A percentile compares a stretch with the other conserved stretches of the same genome.
These are phyloP conservation scores for Alternaria sp. DNA, from an alignment of 2,329 filamentous ascomycete genomes.

Conservation along the genomic window DNA sequence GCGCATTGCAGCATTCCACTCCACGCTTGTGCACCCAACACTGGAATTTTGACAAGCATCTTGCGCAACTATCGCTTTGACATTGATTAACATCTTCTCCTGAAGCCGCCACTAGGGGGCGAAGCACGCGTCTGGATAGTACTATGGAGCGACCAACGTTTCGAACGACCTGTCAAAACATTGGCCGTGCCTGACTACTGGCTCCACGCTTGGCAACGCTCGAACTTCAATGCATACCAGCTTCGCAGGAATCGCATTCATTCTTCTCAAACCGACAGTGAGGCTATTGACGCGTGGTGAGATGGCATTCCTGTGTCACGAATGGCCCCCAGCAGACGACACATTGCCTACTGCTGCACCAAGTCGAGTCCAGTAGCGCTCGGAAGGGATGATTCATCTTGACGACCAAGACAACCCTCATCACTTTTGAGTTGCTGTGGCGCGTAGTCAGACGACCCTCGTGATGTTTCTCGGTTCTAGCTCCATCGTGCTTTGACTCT, in stretches of 20 bases:
- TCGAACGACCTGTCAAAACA: slow-evolving; percentile 5
- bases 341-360: not conserved
- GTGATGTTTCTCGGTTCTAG: not conserved
- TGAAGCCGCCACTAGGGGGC: not conserved
- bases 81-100: not conserved
- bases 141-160: slow-evolving; percentile 3
- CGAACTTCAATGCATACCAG: not conserved
- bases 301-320: not conserved
- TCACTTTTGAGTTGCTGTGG: not conserved
- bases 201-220: not conserved
- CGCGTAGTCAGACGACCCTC: slow-evolving; percentile 1
- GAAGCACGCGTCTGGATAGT: not conserved
- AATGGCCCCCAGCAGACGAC: not conserved
- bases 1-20: not conserved
- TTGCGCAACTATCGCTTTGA: not conserved
- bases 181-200: not conserved
- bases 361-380: not conserved
- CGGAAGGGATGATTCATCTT: not conserved
- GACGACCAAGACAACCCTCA: not conserved
- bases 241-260: not conserved
- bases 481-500: not conserved
- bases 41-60: not conserved
- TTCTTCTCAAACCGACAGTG: not conserved
- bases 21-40: not conserved
- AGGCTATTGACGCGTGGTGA: not conserved